Percentiles rank a stretch among this genome's conserved stretches.
Conservation (phyloP, 805 yeast species). For the Saccharomyces eubayanus region DNA sequence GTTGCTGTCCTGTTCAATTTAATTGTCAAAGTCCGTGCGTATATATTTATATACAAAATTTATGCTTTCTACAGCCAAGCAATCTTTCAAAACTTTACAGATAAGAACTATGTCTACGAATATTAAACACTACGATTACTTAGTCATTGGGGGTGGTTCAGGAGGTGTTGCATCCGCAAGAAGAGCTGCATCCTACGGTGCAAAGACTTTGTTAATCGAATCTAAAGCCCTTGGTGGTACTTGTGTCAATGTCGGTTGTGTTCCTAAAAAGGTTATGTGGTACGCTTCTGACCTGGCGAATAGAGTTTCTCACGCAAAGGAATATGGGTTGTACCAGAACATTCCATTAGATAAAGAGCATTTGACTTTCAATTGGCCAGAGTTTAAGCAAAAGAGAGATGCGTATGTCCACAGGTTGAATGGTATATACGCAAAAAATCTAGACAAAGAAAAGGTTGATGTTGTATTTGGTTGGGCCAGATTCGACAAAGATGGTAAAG, state of each 20-base stretch:
- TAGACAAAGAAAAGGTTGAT: constrained; percentile 84
- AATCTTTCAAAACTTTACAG: not conserved
- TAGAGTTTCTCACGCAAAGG: constrained; percentile 62
- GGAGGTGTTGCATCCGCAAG: constrained; percentile 99
- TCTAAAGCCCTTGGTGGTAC: constrained; percentile 88
- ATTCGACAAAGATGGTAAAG: constrained; percentile 60
- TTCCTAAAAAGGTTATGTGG: constrained; percentile 99
- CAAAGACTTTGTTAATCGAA: constrained; percentile 76
- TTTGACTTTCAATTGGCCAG: constrained; percentile 70
- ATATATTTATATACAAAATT: not conserved
- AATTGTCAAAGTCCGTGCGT: no score
- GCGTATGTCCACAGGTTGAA: constrained; percentile 82
- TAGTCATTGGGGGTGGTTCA: constrained; percentile 98
- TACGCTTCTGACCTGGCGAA: constrained; percentile 86
- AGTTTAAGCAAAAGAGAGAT: constrained; percentile 80
- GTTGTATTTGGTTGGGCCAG: constrained; percentile 79
- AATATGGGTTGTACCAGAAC: constrained; percentile 70
- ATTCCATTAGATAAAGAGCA: constrained; percentile 41
- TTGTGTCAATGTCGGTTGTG: constrained; percentile 98
- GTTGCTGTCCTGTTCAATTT: not conserved
- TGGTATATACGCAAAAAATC: constrained; percentile 86
- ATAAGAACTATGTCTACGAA: constrained; percentile 47
- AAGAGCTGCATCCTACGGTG: constrained; percentile 91
- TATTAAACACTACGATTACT: constrained; percentile 65
- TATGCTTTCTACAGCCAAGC: not conserved